Conservation (phyloP, 148 eudicot genomes). For the Chenopodium album region DNA sequence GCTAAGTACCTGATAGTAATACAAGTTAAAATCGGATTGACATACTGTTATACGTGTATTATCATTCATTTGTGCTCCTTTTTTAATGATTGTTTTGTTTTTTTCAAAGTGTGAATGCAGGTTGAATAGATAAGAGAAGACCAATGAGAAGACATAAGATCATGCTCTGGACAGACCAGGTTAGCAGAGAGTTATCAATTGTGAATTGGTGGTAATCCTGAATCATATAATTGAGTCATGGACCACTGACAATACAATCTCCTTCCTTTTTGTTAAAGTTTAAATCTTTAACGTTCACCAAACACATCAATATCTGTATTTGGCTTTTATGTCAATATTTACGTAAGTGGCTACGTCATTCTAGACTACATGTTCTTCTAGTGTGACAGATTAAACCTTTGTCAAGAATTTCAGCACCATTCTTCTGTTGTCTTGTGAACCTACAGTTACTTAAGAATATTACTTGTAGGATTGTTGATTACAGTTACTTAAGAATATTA, state of each 20-base stretch:
- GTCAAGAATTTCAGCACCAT: not conserved
- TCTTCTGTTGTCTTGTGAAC: not conserved
- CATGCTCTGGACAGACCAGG: not conserved
- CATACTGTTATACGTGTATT: not conserved
- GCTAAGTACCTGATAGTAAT: not conserved
- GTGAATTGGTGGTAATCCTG: slow-evolving; percentile 11
- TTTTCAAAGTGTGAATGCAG: not conserved
- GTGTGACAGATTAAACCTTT: not conserved
- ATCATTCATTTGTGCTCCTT: not conserved
- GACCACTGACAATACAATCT: slow-evolving; percentile 18
- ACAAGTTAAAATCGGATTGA: too few relatives aligned
- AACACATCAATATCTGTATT: not conserved
- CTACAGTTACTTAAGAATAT: not conserved
- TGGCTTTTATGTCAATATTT: not conserved
- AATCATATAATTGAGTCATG: slow-evolving; percentile 20
- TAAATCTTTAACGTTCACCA: not conserved
- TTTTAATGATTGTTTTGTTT: not conserved
- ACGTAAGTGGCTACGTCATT: slow-evolving; percentile 32
- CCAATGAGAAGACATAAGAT: not conserved
- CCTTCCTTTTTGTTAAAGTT: not conserved
- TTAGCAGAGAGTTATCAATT: not conserved
- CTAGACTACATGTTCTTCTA: slow-evolving; percentile 5
- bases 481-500: not conserved
- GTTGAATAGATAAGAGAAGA: not conserved
- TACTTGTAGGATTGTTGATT: not conserved